Percentiles rank a stretch among this genome's conserved stretches.
These are phyloP conservation scores for Blastobotrys peoriensis DNA, from an alignment of 805 yeast genomes.

Conservation along the genomic window DNA sequence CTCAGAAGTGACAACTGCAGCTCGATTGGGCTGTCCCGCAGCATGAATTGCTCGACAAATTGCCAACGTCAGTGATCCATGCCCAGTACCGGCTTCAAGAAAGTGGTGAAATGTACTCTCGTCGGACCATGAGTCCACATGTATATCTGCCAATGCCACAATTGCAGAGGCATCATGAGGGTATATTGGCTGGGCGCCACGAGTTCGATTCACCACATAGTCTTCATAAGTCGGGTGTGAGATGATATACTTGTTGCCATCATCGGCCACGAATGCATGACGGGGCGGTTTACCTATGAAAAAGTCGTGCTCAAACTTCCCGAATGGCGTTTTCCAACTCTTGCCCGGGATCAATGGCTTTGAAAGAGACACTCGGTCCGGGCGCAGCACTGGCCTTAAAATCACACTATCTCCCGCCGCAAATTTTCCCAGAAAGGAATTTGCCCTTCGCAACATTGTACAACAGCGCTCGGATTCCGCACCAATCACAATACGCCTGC, in stretches of 20 bases:
- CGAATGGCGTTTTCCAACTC: constrained; percentile 23
- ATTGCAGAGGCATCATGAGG: constrained; percentile 45
- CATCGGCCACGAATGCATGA: constrained; percentile 23
- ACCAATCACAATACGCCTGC: no score
- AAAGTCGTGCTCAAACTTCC: constrained; percentile 29
- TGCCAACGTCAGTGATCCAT: constrained; percentile 44
- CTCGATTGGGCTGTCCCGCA: constrained; percentile 26
- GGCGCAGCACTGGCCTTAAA: constrained; percentile 25
- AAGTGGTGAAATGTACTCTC: constrained; percentile 27
- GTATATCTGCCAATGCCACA: constrained; percentile 42
- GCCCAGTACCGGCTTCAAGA: constrained; percentile 52
- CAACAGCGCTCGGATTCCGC: no score
- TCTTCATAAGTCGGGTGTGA: constrained; percentile 43
- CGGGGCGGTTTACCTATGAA: constrained; percentile 37
- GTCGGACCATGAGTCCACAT: constrained; percentile 23
- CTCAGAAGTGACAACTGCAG: no score
- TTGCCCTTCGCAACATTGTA: no score
- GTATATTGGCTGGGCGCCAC: constrained; percentile 49
- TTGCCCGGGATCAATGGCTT: constrained; percentile 25
- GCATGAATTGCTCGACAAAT: constrained; percentile 39
- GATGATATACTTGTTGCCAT: constrained; percentile 30
- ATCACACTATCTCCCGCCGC: constrained; percentile 30
- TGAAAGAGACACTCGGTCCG: constrained; percentile 29
- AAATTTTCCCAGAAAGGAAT: constrained; percentile 5
- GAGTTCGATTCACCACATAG: constrained; percentile 34